Evolutionary conservation across 2,329 filamentous ascomycete species (phyloP).

Genomic region (Septoria petroselini): DNA sequence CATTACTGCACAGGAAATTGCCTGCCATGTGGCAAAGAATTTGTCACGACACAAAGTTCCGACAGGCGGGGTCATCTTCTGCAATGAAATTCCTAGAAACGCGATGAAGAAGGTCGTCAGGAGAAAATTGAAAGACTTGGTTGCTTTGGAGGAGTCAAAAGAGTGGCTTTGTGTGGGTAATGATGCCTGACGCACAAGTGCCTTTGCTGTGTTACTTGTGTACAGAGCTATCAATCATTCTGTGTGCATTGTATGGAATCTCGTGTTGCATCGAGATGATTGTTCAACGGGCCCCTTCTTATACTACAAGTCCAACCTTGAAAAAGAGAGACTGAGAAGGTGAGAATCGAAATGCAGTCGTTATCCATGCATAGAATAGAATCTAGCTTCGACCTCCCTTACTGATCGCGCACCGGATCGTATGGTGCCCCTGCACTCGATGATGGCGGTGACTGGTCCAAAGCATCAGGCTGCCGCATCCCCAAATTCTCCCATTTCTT

Average conservation of each 20-base stretch:
- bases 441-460: neutral
- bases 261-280: no score
- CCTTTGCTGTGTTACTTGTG: no score
- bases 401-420: conserved; percentile 8
- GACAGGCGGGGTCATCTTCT: conserved; percentile 45
- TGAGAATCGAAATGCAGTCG: no score
- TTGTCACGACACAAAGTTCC: conserved; percentile 48
- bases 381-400: neutral
- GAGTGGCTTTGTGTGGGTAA: neutral
- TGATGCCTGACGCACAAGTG: no score
- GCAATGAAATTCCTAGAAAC: conserved; percentile 29
- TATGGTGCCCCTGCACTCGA: conserved; percentile 1
- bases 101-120: conserved; percentile 2
- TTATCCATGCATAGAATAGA: no score
- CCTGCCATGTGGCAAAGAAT: conserved; percentile 38
- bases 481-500: conserved; percentile 4
- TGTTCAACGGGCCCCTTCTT: no score
- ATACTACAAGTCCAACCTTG: no score
- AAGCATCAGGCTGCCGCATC: neutral
- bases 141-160: neutral
- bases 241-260: no score
- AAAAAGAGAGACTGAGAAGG: no score
- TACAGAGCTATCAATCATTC: no score
- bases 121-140: neutral
- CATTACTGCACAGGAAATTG: conserved; percentile 36